phyloP scores from a whole-genome alignment of 2,329 filamentous ascomycete species.

The Boeremia lycopersici region DNA sequence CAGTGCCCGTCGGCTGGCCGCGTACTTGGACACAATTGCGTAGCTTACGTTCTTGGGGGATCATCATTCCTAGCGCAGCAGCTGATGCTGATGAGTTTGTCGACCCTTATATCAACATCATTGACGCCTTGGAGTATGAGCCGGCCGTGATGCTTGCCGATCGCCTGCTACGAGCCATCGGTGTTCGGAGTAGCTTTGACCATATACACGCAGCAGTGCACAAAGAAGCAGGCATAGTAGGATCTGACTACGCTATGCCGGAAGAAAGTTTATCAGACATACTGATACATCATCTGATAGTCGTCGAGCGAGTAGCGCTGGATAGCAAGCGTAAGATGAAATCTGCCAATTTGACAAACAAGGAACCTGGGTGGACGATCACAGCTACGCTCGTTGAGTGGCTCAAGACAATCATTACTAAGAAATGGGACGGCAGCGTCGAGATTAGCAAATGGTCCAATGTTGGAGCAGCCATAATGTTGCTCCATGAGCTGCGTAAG shows the following conservation, averaged over 20 bases:
- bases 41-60: slow-evolving; percentile 46
- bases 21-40: slow-evolving; percentile 46
- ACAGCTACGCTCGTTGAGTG: slow-evolving; percentile 64
- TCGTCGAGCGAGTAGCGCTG: slow-evolving; percentile 31
- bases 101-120: slow-evolving; percentile 42
- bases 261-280: slow-evolving; percentile 21
- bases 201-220: slow-evolving; percentile 51
- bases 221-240: neutral
- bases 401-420: slow-evolving; percentile 75
- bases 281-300: slow-evolving; percentile 32
- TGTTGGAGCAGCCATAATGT: slow-evolving; percentile 76
- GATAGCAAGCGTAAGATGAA: slow-evolving; percentile 30
- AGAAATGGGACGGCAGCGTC: slow-evolving; percentile 79
- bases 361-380: slow-evolving; percentile 46
- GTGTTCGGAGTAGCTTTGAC: slow-evolving; percentile 56
- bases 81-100: slow-evolving; percentile 30
- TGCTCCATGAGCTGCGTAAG: slow-evolving; percentile 73
- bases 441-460: slow-evolving; percentile 72
- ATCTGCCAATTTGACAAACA: slow-evolving; percentile 12
- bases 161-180: slow-evolving; percentile 56
- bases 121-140: slow-evolving; percentile 58
- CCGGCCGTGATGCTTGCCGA: slow-evolving; percentile 57
- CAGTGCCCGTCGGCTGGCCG: slow-evolving; percentile 39
- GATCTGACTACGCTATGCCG: neutral
- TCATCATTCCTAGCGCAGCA: slow-evolving; percentile 32